These are phyloP conservation scores for Stereum hirsutum DNA, from an alignment of 1,284 basidiomycete species.

Conservation along the genomic window DNA sequence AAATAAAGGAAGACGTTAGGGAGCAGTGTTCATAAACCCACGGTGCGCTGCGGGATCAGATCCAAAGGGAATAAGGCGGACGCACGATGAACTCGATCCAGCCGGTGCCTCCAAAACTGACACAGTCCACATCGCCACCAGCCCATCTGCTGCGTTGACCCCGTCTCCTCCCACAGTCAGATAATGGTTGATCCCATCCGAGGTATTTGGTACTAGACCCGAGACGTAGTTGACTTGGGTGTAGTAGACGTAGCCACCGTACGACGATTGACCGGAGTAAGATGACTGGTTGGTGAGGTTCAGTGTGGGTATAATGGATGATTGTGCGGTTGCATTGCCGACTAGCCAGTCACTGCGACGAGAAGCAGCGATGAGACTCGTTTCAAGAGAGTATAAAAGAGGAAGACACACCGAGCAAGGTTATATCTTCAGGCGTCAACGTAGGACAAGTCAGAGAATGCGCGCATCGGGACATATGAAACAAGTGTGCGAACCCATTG, in stretches of 20 bases:
- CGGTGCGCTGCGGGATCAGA: too few relatives aligned
- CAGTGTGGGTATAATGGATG: slow-evolving; percentile 39
- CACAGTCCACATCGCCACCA: slow-evolving; percentile 78
- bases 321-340: slow-evolving; percentile 63
- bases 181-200: slow-evolving; percentile 73
- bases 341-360: slow-evolving; percentile 65
- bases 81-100: too few relatives aligned
- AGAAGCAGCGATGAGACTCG: neutral
- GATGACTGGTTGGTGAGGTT: slow-evolving; percentile 51
- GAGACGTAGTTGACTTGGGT: slow-evolving; percentile 60
- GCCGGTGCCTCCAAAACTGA: slow-evolving; percentile 44
- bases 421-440: slow-evolving; percentile 34
- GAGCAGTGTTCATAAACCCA: too few relatives aligned
- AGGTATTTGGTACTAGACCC: slow-evolving; percentile 62
- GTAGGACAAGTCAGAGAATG: neutral
- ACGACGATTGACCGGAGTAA: slow-evolving; percentile 47
- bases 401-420: slow-evolving; percentile 33
- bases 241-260: slow-evolving; percentile 59
- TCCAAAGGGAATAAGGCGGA: too few relatives aligned
- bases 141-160: slow-evolving; percentile 69
- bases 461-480: neutral
- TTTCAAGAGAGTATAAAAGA: slow-evolving; percentile 15
- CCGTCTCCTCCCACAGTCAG: slow-evolving; percentile 49
- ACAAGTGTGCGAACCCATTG: slow-evolving; percentile 35
- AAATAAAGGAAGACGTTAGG: too few relatives aligned